Base-by-base conservation (phyloP, 192 early-diverging fungal genomes). In the Chytriomyces sp. region DNA sequence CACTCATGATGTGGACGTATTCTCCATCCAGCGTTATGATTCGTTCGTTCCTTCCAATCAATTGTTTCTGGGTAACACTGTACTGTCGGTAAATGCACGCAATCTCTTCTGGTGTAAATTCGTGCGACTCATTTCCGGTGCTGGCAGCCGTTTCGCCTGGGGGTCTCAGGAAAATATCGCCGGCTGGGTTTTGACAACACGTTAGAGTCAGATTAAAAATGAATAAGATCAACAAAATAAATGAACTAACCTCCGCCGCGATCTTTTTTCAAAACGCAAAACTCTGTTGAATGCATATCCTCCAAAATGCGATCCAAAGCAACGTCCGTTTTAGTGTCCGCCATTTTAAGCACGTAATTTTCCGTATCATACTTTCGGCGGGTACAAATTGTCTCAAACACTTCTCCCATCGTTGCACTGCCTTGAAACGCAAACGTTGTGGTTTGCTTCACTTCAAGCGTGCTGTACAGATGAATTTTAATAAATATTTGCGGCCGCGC, bases 1-100 rank as follows among this genome's bases (percentile, higher is more conserved):
- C 91, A 63, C 72, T 62, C 90, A 94, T 93, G 49, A 99, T 85
- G 67, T 96, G 92, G 35, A 99, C 90, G 61, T 95, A 93, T 59
- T 96, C 95, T 9, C 96, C 97, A 81, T 98, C 96, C 73, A 99
- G 94, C 0, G 94, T 95, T n/a, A 99, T 86, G 26, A 91, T 82
- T 45, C 94, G 90, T 64, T 96, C 94, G 60, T 93, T 91, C 53
- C 86, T 85, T n/a, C 96, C 93, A 88, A 96, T 93, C 70, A 95
- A 90, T 45, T 89, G 90, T 61, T 94, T 94, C 49, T 94, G 92
- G 67, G 90, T 86, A 16, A 99, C 92, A 0, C 82, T 89, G 77
- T 96, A 99, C 80, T 95, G 91, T 89, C 94, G 78, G 43, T 88
- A 89, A 77, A 88, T 84, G 1, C 74, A 78, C 43, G 75, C 47